Evolutionary conservation across 2,329 filamentous ascomycete species (phyloP).

Genomic region (Fusarium kyushuense): DNA sequence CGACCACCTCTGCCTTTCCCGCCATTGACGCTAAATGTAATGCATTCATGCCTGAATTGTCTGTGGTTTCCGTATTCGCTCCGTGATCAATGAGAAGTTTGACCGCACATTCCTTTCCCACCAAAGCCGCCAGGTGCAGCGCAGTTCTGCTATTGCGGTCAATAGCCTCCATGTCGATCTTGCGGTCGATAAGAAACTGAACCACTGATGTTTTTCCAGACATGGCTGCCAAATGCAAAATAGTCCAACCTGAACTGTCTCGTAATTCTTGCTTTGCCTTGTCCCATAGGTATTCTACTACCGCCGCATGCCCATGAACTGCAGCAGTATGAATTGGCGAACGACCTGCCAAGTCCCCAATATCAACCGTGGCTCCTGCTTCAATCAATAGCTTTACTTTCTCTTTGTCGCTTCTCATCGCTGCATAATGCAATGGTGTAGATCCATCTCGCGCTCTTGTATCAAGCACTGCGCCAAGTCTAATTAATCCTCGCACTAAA

Average conservation of each 20-base stretch:
- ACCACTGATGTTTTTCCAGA: background rate
- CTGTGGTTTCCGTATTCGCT: background rate
- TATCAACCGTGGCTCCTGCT: background rate
- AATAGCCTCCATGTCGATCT: accelerated
- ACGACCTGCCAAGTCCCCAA: background rate
- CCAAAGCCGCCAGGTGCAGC: background rate
- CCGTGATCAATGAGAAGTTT: background rate
- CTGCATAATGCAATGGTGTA: background rate
- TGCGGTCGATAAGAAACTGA: background rate
- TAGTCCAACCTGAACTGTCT: background rate
- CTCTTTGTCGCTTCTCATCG: background rate
- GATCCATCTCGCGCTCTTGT: background rate
- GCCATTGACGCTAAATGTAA: too few species aligned
- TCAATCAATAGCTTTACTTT: background rate
- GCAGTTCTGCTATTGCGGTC: background rate
- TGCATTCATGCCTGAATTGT: too few species aligned
- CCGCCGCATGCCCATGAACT: background rate
- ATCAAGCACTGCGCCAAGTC: background rate
- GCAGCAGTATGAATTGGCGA: background rate
- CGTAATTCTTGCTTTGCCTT: background rate
- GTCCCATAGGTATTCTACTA: background rate
- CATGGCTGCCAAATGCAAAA: background rate
- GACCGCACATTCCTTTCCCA: background rate
- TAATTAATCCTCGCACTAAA: too few species aligned
- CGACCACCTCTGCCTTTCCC: too few species aligned